These are phyloP conservation scores for Botryotinia globosa DNA, from an alignment of 2,329 filamentous ascomycete species.

Conservation along the genomic window DNA sequence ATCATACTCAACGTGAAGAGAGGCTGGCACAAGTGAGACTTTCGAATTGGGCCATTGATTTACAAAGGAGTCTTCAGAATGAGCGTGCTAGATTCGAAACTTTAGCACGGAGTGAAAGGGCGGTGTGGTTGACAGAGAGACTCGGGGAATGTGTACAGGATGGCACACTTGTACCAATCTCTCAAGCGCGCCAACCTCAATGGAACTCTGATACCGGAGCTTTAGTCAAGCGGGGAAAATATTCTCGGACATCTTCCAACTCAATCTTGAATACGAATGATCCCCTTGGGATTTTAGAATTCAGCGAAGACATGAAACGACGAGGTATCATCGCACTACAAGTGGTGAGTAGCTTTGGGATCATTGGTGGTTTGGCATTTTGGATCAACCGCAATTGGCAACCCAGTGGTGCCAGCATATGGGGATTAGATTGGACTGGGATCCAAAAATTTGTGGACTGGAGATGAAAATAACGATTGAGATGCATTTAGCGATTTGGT, in stretches of 20 bases:
- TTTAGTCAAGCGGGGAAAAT: constrained; percentile 29
- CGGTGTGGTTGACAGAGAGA: constrained; percentile 65
- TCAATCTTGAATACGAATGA: constrained; percentile 51
- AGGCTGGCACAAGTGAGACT: constrained; percentile 65
- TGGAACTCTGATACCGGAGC: constrained; percentile 24
- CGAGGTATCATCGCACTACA: constrained; percentile 68
- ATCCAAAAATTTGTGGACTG: constrained; percentile 25
- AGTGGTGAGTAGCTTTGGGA: constrained; percentile 68
- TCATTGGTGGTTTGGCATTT: constrained; percentile 69
- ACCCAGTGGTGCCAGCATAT: constrained; percentile 10
- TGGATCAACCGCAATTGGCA: constrained; percentile 46
- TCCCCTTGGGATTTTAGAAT: constrained; percentile 72
- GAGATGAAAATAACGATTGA: constrained; percentile 13
- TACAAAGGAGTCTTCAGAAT: constrained; percentile 71
- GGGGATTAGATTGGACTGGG: constrained; percentile 32
- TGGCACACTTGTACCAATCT: constrained; percentile 57
- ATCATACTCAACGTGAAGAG: constrained; percentile 59
- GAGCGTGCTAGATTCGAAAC: constrained; percentile 69
- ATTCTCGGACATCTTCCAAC: constrained; percentile 22
- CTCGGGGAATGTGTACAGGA: constrained; percentile 66
- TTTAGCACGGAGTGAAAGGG: constrained; percentile 59
- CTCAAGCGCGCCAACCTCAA: constrained; percentile 33
- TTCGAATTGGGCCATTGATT: constrained; percentile 77
- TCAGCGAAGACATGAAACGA: constrained; percentile 63
- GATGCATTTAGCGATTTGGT: constrained; percentile 10